Evolutionary conservation across 2,329 filamentous ascomycete genomes (phyloP).

Genomic region (Diplodia scrobiculata): DNA sequence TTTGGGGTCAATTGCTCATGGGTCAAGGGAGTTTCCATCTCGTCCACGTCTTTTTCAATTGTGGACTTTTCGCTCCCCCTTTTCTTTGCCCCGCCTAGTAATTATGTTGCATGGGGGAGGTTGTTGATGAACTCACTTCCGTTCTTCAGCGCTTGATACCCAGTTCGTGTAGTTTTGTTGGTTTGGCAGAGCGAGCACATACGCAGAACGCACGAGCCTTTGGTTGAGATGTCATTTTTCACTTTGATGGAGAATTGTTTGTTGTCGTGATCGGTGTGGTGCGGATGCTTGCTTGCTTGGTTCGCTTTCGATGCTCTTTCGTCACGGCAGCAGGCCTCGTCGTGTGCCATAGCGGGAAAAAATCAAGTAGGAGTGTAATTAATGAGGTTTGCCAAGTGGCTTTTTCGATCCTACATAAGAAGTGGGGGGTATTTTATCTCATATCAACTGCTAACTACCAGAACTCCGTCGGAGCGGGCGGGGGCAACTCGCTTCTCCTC

Average conservation of each 20-base stretch:
- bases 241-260: not conserved
- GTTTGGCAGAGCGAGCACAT: not conserved
- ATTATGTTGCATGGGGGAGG: conserved; percentile 6
- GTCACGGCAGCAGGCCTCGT: too few relatives aligned
- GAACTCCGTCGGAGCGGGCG: too few relatives aligned
- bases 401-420: not conserved
- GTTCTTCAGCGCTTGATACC: conserved; percentile 24
- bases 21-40: not conserved
- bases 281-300: too few relatives aligned
- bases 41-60: not conserved
- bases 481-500: not conserved
- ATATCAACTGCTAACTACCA: not conserved
- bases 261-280: not conserved
- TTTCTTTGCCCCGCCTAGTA: not conserved
- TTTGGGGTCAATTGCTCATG: not conserved
- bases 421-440: not conserved
- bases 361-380: too few relatives aligned
- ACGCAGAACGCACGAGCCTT: not conserved
- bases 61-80: not conserved
- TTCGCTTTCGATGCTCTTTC: too few relatives aligned
- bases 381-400: not conserved
- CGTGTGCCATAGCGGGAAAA: too few relatives aligned
- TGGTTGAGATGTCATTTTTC: not conserved
- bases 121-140: conserved; percentile 18
- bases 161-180: conserved; percentile 11